phyloP scores from a whole-genome alignment of 108 stramenopile genomes.

The Nitzschia putrida region DNA sequence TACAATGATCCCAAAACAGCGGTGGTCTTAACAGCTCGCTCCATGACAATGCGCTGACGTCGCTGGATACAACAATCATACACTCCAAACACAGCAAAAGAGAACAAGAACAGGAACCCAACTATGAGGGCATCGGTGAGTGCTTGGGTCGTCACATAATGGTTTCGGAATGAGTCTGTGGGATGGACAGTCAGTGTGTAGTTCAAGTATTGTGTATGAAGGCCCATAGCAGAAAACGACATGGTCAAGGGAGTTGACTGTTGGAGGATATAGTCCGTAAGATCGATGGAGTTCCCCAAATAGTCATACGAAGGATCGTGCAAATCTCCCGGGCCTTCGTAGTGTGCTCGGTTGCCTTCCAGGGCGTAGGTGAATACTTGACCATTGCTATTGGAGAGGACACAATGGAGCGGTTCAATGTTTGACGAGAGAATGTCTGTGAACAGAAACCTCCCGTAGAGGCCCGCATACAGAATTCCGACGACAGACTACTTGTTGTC shows the following conservation, averaged over 20 bases:
- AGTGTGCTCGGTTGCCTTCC: slow-evolving; percentile 32
- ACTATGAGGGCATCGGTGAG: slow-evolving; percentile 31
- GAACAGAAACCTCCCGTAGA: slow-evolving; percentile 43
- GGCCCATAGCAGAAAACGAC: background rate
- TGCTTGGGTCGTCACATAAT: slow-evolving; percentile 18
- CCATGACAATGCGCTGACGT: slow-evolving; percentile 43
- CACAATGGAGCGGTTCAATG: slow-evolving; percentile 51
- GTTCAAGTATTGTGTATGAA: slow-evolving; percentile 7
- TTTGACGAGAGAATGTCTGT: slow-evolving; percentile 38
- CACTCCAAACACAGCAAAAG: slow-evolving; percentile 41
- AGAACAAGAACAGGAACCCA: slow-evolving; percentile 49
- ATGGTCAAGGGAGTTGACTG: too few species aligned
- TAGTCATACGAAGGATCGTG: slow-evolving; percentile 32
- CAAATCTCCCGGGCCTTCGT: slow-evolving; percentile 53
- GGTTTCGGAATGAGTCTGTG: background rate
- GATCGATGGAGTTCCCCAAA: slow-evolving; percentile 27
- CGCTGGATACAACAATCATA: slow-evolving; percentile 58
- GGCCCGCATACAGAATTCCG: slow-evolving; percentile 29
- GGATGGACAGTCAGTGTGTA: slow-evolving; percentile 28
- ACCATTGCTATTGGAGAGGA: slow-evolving; percentile 37
- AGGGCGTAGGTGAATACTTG: slow-evolving; percentile 47
- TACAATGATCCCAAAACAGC: slow-evolving; percentile 1
- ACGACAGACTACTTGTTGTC: slow-evolving; percentile 3
- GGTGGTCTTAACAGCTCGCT: slow-evolving; percentile 34
- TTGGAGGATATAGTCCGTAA: too few species aligned